Percentiles rank a stretch among this genome's conserved stretches.
Conservation (phyloP, 1,139 yeast genomes). For the Ogataea hybrid region DNA sequence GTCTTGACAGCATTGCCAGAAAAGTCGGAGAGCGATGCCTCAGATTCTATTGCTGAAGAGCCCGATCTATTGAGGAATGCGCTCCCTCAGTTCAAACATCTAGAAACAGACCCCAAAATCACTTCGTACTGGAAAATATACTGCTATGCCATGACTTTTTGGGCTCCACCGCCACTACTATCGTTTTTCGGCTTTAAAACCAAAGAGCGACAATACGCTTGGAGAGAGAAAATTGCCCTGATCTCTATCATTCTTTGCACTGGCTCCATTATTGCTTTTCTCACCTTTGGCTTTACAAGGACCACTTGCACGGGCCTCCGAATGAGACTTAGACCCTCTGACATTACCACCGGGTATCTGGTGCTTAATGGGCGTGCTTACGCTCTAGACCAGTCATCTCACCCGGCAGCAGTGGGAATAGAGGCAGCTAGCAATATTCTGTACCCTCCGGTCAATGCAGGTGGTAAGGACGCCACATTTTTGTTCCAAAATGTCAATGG, state of each 20-base stretch:
- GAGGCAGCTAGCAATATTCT: conserved; percentile 63
- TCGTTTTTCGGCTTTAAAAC: conserved; percentile 74
- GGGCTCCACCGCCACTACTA: conserved; percentile 84
- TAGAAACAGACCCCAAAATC: conserved; percentile 22
- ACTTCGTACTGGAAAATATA: conserved; percentile 78
- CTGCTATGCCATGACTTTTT: conserved; percentile 77
- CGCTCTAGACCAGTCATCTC: conserved; percentile 66
- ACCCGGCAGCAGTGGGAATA: conserved; percentile 81
- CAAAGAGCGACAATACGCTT: conserved; percentile 83
- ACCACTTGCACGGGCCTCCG: conserved; percentile 67
- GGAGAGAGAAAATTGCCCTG: conserved; percentile 94
- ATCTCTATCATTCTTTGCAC: conserved; percentile 69
- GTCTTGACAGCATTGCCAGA: no score
- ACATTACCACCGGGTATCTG: conserved; percentile 58
- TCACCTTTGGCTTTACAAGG: conserved; percentile 89
- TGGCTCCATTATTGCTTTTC: conserved; percentile 78
- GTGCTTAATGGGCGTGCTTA: conserved; percentile 82
- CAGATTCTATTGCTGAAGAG: conserved; percentile 6
- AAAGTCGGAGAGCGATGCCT: background rate
- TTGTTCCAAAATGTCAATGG: conserved; percentile 96
- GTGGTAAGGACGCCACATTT: conserved; percentile 86
- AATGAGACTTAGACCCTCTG: conserved; percentile 55
- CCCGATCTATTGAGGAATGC: background rate
- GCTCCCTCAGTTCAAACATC: background rate
- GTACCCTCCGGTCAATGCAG: conserved; percentile 84